Evolutionary conservation across 768 basidiomycete genomes (phyloP).

Genomic region (Pisolithus marmoratus): DNA sequence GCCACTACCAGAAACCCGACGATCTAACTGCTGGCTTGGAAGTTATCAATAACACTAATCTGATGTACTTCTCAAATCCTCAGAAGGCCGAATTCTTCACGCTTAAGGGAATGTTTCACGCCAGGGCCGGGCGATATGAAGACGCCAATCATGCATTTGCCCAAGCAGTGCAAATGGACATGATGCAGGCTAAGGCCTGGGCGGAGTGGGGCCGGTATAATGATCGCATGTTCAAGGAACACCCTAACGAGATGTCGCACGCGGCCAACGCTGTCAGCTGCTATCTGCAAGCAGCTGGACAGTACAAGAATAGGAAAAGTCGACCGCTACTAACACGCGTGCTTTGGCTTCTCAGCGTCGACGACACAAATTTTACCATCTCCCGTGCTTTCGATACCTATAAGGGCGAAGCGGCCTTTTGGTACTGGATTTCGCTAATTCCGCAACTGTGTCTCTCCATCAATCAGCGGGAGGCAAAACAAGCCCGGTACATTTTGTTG

Average conservation of each 20-base stretch:
- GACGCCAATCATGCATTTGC: constrained; percentile 91
- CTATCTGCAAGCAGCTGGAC: constrained; percentile 94
- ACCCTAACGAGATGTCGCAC: constrained; percentile 61
- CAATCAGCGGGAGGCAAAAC: constrained; percentile 87
- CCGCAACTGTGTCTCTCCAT: constrained; percentile 90
- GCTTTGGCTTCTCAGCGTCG: constrained; percentile 93
- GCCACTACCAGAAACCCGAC: constrained; percentile 93
- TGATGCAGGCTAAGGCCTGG: constrained; percentile 94
- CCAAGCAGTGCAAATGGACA: constrained; percentile 94
- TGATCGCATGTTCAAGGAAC: constrained; percentile 89
- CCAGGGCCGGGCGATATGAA: constrained; percentile 75
- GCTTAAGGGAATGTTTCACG: constrained; percentile 97
- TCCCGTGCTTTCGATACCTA: constrained; percentile 88
- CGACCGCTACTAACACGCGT: constrained; percentile 87
- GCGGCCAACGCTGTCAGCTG: constrained; percentile 94
- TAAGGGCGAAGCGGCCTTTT: constrained; percentile 93
- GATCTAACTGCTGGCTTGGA: constrained; percentile 93
- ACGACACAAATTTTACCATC: constrained; percentile 68
- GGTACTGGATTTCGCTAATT: constrained; percentile 99
- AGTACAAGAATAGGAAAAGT: constrained; percentile 91
- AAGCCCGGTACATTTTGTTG: constrained; percentile 82
- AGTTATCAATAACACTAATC: constrained; percentile 98
- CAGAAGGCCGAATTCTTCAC: constrained; percentile 99
- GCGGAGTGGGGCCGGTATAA: constrained; percentile 96
- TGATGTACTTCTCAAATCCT: constrained; percentile 90